Conservation (phyloP, 495 filamentous ascomycete genomes). For the Mycothermus thermophilus region DNA sequence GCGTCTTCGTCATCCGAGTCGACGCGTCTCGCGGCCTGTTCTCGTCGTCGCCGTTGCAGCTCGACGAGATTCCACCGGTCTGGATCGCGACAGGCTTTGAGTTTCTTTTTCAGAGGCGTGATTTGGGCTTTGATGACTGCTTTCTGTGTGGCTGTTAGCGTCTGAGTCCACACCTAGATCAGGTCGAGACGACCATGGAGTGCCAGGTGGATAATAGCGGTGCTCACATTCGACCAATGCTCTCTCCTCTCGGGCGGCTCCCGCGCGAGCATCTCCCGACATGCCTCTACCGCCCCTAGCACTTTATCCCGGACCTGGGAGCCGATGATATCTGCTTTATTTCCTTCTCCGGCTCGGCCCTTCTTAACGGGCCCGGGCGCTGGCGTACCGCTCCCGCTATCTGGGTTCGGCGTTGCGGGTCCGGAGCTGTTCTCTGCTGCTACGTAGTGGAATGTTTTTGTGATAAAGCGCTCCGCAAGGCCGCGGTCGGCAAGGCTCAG, state of each 20-base stretch:
- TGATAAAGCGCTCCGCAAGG: constrained; percentile 57
- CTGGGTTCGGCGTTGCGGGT: too few relatives aligned
- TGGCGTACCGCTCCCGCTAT: constrained; percentile 4
- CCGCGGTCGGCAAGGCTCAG: constrained; percentile 60
- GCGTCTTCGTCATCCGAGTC: constrained; percentile 17
- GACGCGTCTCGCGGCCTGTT: constrained; percentile 29
- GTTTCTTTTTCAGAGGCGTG: constrained; percentile 52
- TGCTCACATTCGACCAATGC: constrained; percentile 30
- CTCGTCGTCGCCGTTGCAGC: constrained; percentile 36
- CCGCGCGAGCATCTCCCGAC: constrained; percentile 35
- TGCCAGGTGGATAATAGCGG: not conserved
- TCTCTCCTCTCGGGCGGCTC: constrained; percentile 32
- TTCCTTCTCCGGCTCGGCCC: constrained; percentile 5
- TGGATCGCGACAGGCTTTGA: constrained; percentile 67
- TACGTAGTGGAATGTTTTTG: constrained; percentile 45
- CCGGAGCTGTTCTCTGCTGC: constrained; percentile 3
- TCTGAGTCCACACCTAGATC: too few relatives aligned
- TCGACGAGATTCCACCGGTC: constrained; percentile 47
- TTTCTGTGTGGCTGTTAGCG: constrained; percentile 11
- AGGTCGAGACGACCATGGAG: not conserved
- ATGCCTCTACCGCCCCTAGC: constrained; percentile 34
- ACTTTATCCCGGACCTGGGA: constrained; percentile 30
- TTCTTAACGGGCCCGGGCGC: not conserved
- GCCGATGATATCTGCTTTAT: constrained; percentile 19
- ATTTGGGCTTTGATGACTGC: constrained; percentile 25